These are phyloP conservation scores for Eimeria necatrix DNA, from an alignment of 169 alveolate genomes.

Conservation along the genomic window DNA sequence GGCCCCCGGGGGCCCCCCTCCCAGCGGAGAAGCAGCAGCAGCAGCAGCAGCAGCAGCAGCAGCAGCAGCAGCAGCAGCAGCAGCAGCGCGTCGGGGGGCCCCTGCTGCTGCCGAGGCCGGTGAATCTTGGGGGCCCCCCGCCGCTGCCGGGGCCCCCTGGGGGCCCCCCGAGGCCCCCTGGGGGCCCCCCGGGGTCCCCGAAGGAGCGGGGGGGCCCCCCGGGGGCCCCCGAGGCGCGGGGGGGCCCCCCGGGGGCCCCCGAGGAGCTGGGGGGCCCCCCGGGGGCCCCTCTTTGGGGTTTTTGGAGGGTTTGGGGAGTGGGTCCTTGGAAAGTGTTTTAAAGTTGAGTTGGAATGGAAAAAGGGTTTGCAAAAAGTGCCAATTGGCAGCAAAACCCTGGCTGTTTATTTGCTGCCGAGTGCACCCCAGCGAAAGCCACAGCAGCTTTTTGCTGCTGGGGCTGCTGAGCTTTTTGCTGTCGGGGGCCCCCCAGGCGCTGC, in stretches of 20 bases:
- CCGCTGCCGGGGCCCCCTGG: no score
- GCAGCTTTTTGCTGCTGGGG: constrained; percentile 65
- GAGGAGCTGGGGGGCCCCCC: no score
- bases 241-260: no score
- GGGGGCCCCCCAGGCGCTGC: not conserved
- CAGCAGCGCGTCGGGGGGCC: not conserved
- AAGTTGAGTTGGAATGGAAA: not conserved
- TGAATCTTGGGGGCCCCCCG: no score
- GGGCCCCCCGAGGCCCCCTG: no score
- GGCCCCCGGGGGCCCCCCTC: no score
- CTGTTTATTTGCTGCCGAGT: constrained; percentile 9
- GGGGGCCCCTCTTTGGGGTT: no score
- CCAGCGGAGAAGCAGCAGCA: no score
- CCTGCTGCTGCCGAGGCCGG: no score
- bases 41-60: no score
- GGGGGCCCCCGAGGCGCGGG: constrained; percentile 36
- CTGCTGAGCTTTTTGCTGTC: constrained; percentile 26
- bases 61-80: no score
- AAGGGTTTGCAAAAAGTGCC: not conserved
- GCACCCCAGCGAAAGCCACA: constrained; percentile 42
- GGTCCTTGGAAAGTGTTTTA: not conserved
- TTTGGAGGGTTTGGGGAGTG: not conserved
- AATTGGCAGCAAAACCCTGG: not conserved
- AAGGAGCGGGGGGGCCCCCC: not conserved
- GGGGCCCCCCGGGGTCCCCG: no score